Evolutionary conservation across 2,329 filamentous ascomycete species (phyloP).

Genomic region (Calonectria honghensis): DNA sequence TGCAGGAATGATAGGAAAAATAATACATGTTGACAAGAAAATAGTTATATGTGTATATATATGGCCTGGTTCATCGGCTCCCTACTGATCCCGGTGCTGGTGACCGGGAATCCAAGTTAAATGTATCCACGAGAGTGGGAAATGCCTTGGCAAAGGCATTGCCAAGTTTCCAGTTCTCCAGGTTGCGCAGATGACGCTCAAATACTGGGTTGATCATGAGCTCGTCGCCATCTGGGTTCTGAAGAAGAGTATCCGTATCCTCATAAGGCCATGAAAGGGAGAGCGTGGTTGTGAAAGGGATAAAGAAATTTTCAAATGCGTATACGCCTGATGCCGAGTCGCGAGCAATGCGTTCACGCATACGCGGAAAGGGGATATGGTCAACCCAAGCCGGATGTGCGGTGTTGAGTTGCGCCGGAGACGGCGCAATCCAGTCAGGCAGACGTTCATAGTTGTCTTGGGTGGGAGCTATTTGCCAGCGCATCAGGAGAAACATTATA

Average conservation of each 20-base stretch:
- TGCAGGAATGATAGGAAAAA: background rate
- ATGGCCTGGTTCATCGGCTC: slow-evolving; percentile 40
- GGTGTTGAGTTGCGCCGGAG: slow-evolving; percentile 77
- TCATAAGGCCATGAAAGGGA: slow-evolving; percentile 91
- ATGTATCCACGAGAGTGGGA: slow-evolving; percentile 66
- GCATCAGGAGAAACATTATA: slow-evolving; percentile 90
- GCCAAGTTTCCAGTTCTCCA: slow-evolving; percentile 89
- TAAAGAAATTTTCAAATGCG: slow-evolving; percentile 87
- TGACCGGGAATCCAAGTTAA: slow-evolving; percentile 52
- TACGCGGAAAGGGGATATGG: slow-evolving; percentile 85
- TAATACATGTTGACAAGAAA: slow-evolving; percentile 18
- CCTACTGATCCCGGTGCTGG: slow-evolving; percentile 44
- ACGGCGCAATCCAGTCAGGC: slow-evolving; percentile 82
- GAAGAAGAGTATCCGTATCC: slow-evolving; percentile 80
- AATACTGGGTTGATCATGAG: slow-evolving; percentile 91
- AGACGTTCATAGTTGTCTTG: slow-evolving; percentile 86
- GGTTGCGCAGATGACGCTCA: slow-evolving; percentile 83
- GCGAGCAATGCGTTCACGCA: slow-evolving; percentile 80
- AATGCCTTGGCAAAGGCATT: slow-evolving; percentile 79
- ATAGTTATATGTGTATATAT: background rate
- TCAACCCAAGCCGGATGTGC: slow-evolving; percentile 89
- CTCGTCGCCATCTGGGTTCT: slow-evolving; percentile 75
- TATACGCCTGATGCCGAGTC: slow-evolving; percentile 70
- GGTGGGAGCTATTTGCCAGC: slow-evolving; percentile 88
- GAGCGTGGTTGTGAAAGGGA: slow-evolving; percentile 85